Evolutionary conservation across 1,284 basidiomycete species (phyloP), one percentile per base, ranked within the genome.

Genomic region (Coriolopsis trogii): DNA sequence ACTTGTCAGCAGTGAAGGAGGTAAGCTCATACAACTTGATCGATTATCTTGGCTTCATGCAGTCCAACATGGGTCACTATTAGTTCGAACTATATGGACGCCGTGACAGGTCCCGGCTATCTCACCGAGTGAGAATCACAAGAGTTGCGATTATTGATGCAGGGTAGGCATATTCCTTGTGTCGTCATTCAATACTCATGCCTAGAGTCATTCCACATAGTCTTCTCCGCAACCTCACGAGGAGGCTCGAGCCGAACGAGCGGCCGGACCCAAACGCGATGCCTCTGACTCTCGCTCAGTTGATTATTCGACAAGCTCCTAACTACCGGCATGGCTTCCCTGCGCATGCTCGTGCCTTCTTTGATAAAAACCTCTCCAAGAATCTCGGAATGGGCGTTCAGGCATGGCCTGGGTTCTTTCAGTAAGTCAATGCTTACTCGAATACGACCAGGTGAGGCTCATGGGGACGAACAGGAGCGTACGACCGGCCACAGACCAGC

Each of bases 361-460:
- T 40, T 39, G 55, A 56, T 8, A 37, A 20, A 1, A 41, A 46
- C 26, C 43, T 37, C 10, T 18, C 41, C 3, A 41, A 21, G 20
- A 33, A 41, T n/a, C 25, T 62, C 8, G 29, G 51, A 2, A 20
- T n/a, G 5, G 59, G 60, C 9, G 23, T 62, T 1, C 44, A 55
- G 7, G 49, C 52, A 1, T 58, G 56, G 51, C 46, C 45, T 21
- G 61, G 59, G 1, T 56, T 55, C 45, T 63, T 61, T 46, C 61
- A 63, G 59, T 63, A 28, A 10, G 55, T 41, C 12, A 6, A 12
- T n/a, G n/a, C n/a, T n/a, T n/a, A n/a, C n/a, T n/a, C n/a, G n/a
- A n/a, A n/a, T n/a, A n/a, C n/a, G n/a, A n/a, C n/a, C n/a, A n/a
- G n/a, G n/a, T n/a, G n/a, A n/a, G n/a, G n/a, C n/a, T 18, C 18